phyloP scores from a whole-genome alignment of 2,329 filamentous ascomycete species.

The Dactylonectria estremocensis region DNA sequence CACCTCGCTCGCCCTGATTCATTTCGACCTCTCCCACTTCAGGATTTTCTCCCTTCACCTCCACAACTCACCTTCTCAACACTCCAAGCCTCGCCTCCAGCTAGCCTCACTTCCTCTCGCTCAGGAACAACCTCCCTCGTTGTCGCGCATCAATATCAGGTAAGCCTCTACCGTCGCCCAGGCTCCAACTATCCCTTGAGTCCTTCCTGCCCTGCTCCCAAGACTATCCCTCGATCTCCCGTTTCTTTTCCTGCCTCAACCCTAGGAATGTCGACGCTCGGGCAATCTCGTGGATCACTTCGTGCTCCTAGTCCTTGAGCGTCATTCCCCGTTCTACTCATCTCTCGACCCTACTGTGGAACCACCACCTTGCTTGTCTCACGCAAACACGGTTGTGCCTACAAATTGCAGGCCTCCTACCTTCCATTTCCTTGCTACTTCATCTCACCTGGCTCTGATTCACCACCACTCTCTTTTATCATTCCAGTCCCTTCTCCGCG shows the following conservation, averaged over 20 bases:
- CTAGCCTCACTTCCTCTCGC: slow-evolving; percentile 38
- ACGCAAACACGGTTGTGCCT: slow-evolving; percentile 48
- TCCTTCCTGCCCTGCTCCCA: slow-evolving; percentile 12
- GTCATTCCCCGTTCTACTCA: slow-evolving; percentile 23
- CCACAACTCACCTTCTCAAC: slow-evolving; percentile 41
- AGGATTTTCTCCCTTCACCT: slow-evolving; percentile 42
- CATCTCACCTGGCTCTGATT: slow-evolving; percentile 33
- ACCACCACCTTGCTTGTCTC: slow-evolving; percentile 49
- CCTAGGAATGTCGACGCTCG: slow-evolving; percentile 4
- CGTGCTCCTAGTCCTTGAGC: slow-evolving; percentile 35
- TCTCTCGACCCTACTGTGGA: slow-evolving; percentile 44
- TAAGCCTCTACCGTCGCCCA: slow-evolving; percentile 29
- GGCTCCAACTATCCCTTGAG: slow-evolving; percentile 4
- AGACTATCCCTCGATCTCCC: neutral
- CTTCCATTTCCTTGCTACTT: slow-evolving; percentile 27
- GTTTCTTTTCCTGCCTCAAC: slow-evolving; percentile 30
- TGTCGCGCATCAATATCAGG: slow-evolving; percentile 40
- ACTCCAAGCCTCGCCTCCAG: slow-evolving; percentile 28
- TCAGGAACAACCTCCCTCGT: slow-evolving; percentile 42
- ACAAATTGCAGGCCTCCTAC: slow-evolving; percentile 28
- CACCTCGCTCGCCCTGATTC: slow-evolving; percentile 43
- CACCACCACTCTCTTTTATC: slow-evolving; percentile 31
- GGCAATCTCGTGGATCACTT: slow-evolving; percentile 31
- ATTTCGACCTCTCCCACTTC: slow-evolving; percentile 33
- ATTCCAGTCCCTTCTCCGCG: slow-evolving; percentile 1